Evolutionary conservation across 2,329 filamentous ascomycete genomes (phyloP).

Genomic region (Colletotrichum truncatum): DNA sequence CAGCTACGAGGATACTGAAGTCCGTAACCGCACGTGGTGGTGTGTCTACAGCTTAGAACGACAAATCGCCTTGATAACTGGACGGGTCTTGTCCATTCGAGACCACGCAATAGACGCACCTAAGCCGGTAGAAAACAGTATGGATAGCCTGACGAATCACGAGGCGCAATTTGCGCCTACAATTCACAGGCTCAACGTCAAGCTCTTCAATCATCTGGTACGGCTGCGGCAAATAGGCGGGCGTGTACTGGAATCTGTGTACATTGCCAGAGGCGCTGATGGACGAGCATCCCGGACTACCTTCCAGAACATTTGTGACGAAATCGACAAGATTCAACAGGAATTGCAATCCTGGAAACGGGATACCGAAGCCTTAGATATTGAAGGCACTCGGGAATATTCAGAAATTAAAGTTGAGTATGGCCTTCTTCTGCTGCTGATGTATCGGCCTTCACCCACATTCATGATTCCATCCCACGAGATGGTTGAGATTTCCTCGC

Average conservation of each 20-base stretch:
- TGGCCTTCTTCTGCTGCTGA: constrained; percentile 33
- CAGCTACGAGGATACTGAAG: constrained; percentile 33
- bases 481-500: constrained; percentile 35
- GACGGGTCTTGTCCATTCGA: constrained; percentile 34
- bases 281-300: constrained; percentile 31
- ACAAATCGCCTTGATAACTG: constrained; percentile 35
- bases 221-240: constrained; percentile 32
- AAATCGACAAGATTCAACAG: constrained; percentile 29
- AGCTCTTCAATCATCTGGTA: constrained; percentile 29
- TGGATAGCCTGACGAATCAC: constrained; percentile 26
- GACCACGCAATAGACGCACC: constrained; percentile 36
- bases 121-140: constrained; percentile 8
- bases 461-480: constrained; percentile 36
- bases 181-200: constrained; percentile 27
- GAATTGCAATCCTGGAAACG: constrained; percentile 34
- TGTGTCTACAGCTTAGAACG: constrained; percentile 35
- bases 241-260: constrained; percentile 36
- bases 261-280: constrained; percentile 35
- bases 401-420: constrained; percentile 37
- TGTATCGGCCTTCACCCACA: constrained; percentile 35
- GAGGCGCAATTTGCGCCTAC: constrained; percentile 26
- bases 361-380: constrained; percentile 24
- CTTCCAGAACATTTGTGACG: constrained; percentile 34
- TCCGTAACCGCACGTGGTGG: constrained; percentile 36
- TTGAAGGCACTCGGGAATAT: constrained; percentile 35